phyloP scores from a whole-genome alignment of 2,329 filamentous ascomycete species.

The Penicillium sp. region DNA sequence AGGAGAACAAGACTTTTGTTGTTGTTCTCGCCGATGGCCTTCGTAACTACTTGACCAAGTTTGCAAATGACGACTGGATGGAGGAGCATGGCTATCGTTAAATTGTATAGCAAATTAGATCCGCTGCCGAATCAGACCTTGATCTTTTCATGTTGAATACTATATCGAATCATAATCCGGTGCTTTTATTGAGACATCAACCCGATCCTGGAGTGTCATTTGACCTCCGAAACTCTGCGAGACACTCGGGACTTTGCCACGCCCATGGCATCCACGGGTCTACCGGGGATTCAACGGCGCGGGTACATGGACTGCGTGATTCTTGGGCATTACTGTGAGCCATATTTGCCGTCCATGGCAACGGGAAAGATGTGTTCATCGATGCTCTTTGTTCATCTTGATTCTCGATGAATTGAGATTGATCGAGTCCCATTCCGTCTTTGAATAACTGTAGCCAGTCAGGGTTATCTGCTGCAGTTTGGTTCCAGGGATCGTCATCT shows the following conservation, averaged over 20 bases:
- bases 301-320: background rate
- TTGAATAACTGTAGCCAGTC: constrained; percentile 36
- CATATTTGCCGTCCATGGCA: background rate
- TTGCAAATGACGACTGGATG: constrained; percentile 86
- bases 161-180: too few relatives aligned
- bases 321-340: background rate
- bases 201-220: too few relatives aligned
- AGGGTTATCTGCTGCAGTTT: constrained; percentile 38
- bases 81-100: background rate
- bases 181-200: too few relatives aligned
- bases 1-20: constrained; percentile 78
- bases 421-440: constrained; percentile 15
- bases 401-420: background rate
- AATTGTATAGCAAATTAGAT: too few relatives aligned
- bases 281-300: background rate
- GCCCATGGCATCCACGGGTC: constrained; percentile 11
- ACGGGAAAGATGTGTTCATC: background rate
- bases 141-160: too few relatives aligned
- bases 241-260: constrained; percentile 21
- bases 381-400: background rate
- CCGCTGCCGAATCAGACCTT: too few relatives aligned
- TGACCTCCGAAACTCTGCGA: constrained; percentile 30
- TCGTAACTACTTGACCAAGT: constrained; percentile 88
- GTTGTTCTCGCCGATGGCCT: constrained; percentile 88
- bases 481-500: constrained; percentile 39